A percentile compares a stretch with the other conserved stretches of the same genome.
Conservation (phyloP, 2,329 filamentous ascomycete genomes). For the Rosellinia necatrix region DNA sequence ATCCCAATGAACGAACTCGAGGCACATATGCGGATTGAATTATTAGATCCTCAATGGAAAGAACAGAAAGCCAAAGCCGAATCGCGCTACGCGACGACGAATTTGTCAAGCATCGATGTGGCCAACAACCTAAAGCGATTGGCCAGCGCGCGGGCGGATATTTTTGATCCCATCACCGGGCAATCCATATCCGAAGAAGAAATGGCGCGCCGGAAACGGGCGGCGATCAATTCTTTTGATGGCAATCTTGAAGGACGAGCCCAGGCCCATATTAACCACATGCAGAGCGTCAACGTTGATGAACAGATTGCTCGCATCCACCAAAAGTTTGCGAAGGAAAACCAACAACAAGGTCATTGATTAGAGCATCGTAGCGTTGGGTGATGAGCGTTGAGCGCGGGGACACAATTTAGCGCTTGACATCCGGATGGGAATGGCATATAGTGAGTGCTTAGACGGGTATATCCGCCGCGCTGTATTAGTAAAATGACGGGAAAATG, state of each 20-base stretch:
- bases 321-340: constrained; percentile 55
- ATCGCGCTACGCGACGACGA: constrained; percentile 81
- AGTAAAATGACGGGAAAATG: background rate
- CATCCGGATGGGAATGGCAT: background rate
- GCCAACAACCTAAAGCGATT: constrained; percentile 95
- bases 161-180: constrained; percentile 78
- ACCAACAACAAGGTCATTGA: constrained; percentile 31
- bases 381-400: background rate
- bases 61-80: constrained; percentile 92
- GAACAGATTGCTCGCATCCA: constrained; percentile 77
- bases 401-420: background rate
- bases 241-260: constrained; percentile 65
- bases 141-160: constrained; percentile 82
- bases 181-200: constrained; percentile 74
- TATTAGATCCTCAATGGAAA: constrained; percentile 93
- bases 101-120: constrained; percentile 82
- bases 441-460: background rate
- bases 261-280: constrained; percentile 57
- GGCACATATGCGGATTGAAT: constrained; percentile 92
- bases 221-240: constrained; percentile 69
- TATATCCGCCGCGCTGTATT: constrained; percentile 1
- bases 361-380: background rate
- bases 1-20: constrained; percentile 87
- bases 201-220: constrained; percentile 73
- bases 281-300: constrained; percentile 76